Evolutionary conservation across 1,284 basidiomycete species (phyloP), one percentile per base, ranked within the genome.

Genomic region (Ceratobasidium sp.): DNA sequence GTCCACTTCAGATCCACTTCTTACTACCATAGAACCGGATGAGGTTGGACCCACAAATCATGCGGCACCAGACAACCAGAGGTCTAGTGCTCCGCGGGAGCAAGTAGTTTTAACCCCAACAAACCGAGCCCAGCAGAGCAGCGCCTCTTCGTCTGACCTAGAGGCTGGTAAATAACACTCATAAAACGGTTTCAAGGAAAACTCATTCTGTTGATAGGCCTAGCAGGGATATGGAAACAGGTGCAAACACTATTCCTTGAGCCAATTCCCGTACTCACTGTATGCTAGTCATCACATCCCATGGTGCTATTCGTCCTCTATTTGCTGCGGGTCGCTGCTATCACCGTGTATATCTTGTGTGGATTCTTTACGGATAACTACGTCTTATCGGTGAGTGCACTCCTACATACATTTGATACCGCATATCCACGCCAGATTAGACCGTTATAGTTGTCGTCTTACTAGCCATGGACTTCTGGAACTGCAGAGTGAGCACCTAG

Each of bases 381-480:
- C 85, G 95, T 97, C 26, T 88, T 97, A 77, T 95, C 94, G 60
- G 95, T 96, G 78, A 83, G 93, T 18, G 60, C 3, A 46, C 6
- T 51, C 63, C 15, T 28, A 33, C 33, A 13, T 69, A 13, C 23
- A 39, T 20, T 10, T 55, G 10, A 20, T 42, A n/a, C n/a, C 15
- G 7, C 46, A 53, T 72, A 79, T 70, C 69, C n/a, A 49, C 49
- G n/a, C 18, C 10, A 6, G 40, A 58, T 15, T 83, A 97, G 94
- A 97, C 96, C 20, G 96, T 98, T 1, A 86, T 92, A 10, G 96
- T 98, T 0, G 97, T 98, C 28, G 92, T 97, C 0, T 87, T 98
- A 28, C 90, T 98, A 46, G 94, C 96, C 0, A 93, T 97, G 89
- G 97, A 98, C 86, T 98, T 98, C 84, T 98, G 97, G 97, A 98